Base-by-base conservation (phyloP, 305 asterid genomes). In the Fraxinus floribunda region DNA sequence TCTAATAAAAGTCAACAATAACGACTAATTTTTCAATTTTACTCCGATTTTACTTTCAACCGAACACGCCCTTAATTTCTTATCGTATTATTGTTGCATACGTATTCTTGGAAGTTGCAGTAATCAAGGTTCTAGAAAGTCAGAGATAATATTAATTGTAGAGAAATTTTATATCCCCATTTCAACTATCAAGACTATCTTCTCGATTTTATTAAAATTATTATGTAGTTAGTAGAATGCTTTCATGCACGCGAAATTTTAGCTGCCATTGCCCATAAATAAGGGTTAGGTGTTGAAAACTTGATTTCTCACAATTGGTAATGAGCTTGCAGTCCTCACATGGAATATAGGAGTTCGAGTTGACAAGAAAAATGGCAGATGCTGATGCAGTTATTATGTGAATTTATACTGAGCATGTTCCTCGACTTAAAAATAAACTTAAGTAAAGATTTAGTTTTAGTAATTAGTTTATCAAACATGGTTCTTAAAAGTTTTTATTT, bases 271-370 rank as follows among this genome's bases (percentile, higher is more conserved):
- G 30, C 22, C 26, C 73, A n/a, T 77, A 66, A 22, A 18, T 0
- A 35, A 11, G 30, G 75, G 80, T 73, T 84, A 80, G 90, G 86
- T 86, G 77, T 74, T 74, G 79, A 66, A 81, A 80, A 80, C 49
- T 7, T 78, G 57, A 75, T 52, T 85, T 41, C 8, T 55, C 62
- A 46, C 68, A 81, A 84, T 49, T 76, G 66, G 68, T 76, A 22
- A 38, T 77, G 76, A 77, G 75, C 41, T 66, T 32, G 35, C 35
- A 39, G 29, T 77, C 78, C 55, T 86, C 80, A 82, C 78, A 32
- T 62, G 81, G 32, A 55, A 15, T 55, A 4, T 44, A 46, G 32
- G 39, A 32, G 18, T 49, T 52, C 20, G 3, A 52, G 20, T 52
- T 52, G 26, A 52, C 62, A 29, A 35, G 30, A 36, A 66, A 52